Evolutionary conservation across 2,329 filamentous ascomycete species (phyloP).

Genomic region (Cladophialophora psammophila): DNA sequence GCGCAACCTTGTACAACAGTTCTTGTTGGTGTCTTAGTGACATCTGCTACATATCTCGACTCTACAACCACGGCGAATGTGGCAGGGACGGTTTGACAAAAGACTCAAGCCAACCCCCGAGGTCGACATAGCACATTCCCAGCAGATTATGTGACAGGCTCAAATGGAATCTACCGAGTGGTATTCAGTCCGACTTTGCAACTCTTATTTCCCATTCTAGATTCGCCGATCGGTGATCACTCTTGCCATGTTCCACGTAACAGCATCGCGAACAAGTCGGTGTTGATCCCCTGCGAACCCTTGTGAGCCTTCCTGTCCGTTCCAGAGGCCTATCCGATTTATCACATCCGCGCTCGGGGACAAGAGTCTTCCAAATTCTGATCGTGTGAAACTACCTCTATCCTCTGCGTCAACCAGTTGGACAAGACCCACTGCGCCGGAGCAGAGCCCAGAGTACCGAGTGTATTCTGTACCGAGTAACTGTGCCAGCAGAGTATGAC

Average conservation of each 20-base stretch:
- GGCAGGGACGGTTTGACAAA: constrained; percentile 11
- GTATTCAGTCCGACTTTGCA: background rate
- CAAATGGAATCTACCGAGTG: background rate
- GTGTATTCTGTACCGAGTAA: too few species aligned
- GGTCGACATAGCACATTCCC: constrained; percentile 3
- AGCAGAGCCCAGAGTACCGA: background rate
- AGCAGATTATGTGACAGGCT: background rate
- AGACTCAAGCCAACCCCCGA: background rate
- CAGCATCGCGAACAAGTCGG: background rate
- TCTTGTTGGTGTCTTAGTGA: constrained; percentile 13
- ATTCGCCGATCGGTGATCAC: background rate
- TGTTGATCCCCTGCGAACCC: background rate
- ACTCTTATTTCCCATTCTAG: background rate
- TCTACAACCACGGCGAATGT: constrained; percentile 18
- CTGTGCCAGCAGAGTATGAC: background rate
- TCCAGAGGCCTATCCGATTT: background rate
- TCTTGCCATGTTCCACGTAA: background rate
- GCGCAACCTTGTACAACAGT: constrained; percentile 25
- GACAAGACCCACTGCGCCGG: background rate
- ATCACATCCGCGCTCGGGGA: background rate
- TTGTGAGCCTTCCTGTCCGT: background rate
- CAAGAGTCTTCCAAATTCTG: background rate
- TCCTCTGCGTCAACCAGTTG: background rate
- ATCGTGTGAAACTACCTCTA: background rate
- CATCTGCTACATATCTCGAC: constrained; percentile 21